Percentiles rank a stretch among this genome's conserved stretches.
phyloP scores from a whole-genome alignment of 2,329 filamentous ascomycete species.

The Metarhizium robertsii region DNA sequence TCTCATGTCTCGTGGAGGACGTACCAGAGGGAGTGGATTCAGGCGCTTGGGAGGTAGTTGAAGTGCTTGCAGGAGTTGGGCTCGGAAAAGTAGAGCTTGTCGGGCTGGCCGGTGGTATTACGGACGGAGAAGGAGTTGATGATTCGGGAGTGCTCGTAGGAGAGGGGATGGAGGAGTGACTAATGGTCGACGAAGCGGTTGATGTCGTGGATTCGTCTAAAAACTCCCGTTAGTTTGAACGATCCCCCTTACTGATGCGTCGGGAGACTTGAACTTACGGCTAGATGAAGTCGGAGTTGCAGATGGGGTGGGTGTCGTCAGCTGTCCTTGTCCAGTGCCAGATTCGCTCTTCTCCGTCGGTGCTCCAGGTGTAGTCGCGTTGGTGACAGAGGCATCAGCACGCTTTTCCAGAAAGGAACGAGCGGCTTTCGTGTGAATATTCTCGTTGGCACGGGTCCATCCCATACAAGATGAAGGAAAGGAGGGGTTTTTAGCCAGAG shows the following conservation, averaged over 20 bases:
- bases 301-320: not conserved
- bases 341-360: not conserved
- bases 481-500: conserved; percentile 1
- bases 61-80: conserved; percentile 2
- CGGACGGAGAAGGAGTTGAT: conserved; percentile 2
- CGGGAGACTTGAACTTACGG: not conserved
- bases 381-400: conserved; percentile 1
- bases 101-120: conserved; percentile 5
- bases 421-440: not conserved
- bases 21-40: conserved; percentile 14
- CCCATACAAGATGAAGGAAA: not conserved
- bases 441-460: not conserved
- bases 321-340: not conserved
- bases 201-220: not conserved
- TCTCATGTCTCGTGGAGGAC: conserved; percentile 17
- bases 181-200: not conserved
- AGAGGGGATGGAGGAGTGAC: not conserved
- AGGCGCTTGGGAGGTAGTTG: conserved; percentile 6
- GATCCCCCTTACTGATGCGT: not conserved
- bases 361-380: not conserved
- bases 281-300: not conserved
- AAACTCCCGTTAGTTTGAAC: not conserved
- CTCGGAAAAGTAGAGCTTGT: conserved; percentile 3
- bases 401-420: conserved; percentile 4
- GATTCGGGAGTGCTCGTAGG: not conserved